A percentile compares a stretch with the other conserved stretches of the same genome.
phyloP scores from a whole-genome alignment of 176 grass and related monocot species.

The Oryza officinalis region DNA sequence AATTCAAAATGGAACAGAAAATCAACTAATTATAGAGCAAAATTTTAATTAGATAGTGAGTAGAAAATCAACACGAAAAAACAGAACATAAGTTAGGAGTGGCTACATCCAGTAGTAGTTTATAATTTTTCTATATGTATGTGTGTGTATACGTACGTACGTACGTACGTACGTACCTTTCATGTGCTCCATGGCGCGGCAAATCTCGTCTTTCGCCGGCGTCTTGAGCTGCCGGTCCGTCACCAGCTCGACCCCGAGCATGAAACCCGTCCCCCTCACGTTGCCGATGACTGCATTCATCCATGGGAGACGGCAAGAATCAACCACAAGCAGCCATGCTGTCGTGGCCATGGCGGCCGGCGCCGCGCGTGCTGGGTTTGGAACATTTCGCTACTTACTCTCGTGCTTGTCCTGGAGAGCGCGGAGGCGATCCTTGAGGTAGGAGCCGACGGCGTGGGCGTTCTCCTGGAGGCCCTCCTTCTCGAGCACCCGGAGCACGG shows the following conservation, averaged over 20 bases:
- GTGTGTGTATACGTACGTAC: no score
- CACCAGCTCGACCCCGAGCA: constrained; percentile 95
- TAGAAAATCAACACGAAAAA: no score
- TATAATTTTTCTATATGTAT: no score
- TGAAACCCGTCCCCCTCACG: constrained; percentile 87
- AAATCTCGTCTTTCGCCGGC: constrained; percentile 73
- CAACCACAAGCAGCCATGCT: neutral
- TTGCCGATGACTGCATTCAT: constrained; percentile 73
- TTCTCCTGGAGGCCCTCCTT: constrained; percentile 86
- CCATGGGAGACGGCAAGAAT: neutral
- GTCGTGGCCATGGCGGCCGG: no score
- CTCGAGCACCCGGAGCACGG: constrained; percentile 84
- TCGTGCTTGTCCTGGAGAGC: constrained; percentile 82
- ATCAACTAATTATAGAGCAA: no score
- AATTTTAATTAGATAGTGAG: no score
- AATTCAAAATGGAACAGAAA: no score
- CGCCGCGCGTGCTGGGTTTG: no score
- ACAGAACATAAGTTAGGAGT: no score
- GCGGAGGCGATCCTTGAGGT: constrained; percentile 76
- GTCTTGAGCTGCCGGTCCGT: constrained; percentile 78
- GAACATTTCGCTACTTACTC: constrained; percentile 23
- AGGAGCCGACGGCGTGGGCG: constrained; percentile 66
- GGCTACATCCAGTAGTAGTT: no score
- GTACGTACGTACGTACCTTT: no score
- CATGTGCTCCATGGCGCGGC: constrained; percentile 85